Base-by-base conservation (phyloP, 768 basidiomycete genomes). In the Boletus barrowsii region DNA sequence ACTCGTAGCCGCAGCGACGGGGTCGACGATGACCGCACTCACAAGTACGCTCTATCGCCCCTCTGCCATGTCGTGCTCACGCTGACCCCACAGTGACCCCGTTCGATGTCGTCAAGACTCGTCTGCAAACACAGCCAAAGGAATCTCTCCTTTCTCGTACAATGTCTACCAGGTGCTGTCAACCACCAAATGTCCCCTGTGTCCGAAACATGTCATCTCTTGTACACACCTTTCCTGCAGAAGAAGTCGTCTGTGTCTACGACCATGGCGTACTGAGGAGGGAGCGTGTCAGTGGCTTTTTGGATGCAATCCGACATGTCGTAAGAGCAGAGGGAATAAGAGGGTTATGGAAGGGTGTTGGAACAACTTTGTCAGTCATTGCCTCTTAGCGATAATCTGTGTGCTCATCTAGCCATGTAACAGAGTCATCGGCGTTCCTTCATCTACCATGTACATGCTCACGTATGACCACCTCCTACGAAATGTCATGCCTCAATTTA, bases 41-140 rank as follows among this genome's bases (percentile, higher is more conserved):
- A 91, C 91, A 8, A 93, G 91, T 90, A 66, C 37, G 83, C n/a
- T 10, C 30, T 73, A 5, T 10, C 26, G 17, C 47, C n/a, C 10
- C 14, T 10, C 11, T 42, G 24, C 33, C 55, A 24, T 4, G 22
- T 39, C 47, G 7, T 55, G 6, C 60, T 53, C 55, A 64, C 51
- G 4, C n/a, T 15, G 10, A 2, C n/a, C 40, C 49, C 32, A 32
- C 53, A 98, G 96, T 99, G 97, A 98, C 96, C 3, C 97, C 97
- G 4, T 99, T 99, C 70, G 97, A 99, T 72, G 93, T 99, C 51
- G 81, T 98, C 61, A 98, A 98, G 72, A 98, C 96, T 13, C 84
- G 97, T 29, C 76, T 99, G 17, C 97, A 99, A 70, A 98, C 97
- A 0, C 93, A 90, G 68, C 87, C 86, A n/a, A 74, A 69, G 57